Percentiles rank a stretch among this genome's conserved stretches.
These are phyloP conservation scores for Multifurca ochricompacta DNA, from an alignment of 768 basidiomycete genomes.

Conservation along the genomic window DNA sequence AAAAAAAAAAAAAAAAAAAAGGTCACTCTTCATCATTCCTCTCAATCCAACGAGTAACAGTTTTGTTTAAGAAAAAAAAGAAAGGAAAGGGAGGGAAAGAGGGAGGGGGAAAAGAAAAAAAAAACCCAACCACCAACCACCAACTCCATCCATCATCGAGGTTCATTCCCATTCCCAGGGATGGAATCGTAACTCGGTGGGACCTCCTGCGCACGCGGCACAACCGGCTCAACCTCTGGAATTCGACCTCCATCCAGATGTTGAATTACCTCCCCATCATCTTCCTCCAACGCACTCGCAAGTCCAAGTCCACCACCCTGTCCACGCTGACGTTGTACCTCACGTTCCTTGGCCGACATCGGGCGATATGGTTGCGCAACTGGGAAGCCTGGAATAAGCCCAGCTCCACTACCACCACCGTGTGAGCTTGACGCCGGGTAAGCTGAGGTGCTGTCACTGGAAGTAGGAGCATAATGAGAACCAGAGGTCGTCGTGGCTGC, in stretches of 20 bases:
- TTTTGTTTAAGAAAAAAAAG: too few species aligned
- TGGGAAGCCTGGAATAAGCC: neutral
- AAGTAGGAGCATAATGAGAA: constrained; percentile 18
- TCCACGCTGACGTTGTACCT: constrained; percentile 22
- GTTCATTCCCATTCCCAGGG: constrained; percentile 23
- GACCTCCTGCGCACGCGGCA: constrained; percentile 22
- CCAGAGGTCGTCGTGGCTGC: constrained; percentile 19
- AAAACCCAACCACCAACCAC: too few species aligned
- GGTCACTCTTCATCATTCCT: too few species aligned
- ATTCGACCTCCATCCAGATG: constrained; percentile 27
- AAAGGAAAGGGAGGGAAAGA: too few species aligned
- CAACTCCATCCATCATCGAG: too few species aligned
- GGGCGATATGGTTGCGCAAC: constrained; percentile 15
- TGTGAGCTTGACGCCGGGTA: neutral
- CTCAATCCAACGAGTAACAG: too few species aligned
- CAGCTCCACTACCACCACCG: neutral
- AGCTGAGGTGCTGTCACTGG: constrained; percentile 1
- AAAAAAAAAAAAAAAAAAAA: too few species aligned
- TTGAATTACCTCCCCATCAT: constrained; percentile 22
- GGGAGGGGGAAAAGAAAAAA: too few species aligned
- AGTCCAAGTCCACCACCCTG: constrained; percentile 21
- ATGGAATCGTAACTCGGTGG: constrained; percentile 30
- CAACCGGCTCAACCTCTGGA: constrained; percentile 1
- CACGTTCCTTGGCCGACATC: constrained; percentile 25
- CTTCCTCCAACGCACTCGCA: constrained; percentile 21